Conservation (phyloP, 129 eudicot species). For the Oenanthe sinensis region DNA sequence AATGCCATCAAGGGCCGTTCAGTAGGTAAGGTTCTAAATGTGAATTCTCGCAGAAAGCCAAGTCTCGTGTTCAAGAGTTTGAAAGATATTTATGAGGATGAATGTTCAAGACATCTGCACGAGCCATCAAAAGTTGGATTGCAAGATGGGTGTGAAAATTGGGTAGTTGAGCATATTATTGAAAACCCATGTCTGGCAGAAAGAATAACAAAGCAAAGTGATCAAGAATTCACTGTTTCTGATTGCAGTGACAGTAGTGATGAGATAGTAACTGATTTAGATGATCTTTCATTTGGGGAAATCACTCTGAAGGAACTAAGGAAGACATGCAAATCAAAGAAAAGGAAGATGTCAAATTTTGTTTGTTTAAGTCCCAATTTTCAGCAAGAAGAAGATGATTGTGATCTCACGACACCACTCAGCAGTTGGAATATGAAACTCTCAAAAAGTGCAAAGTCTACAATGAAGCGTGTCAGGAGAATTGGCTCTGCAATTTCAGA, state of each 20-base stretch:
- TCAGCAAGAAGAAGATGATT: constrained; percentile 34
- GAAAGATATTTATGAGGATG: constrained; percentile 26
- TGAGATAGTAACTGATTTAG: constrained; percentile 16
- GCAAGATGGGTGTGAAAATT: constrained; percentile 6
- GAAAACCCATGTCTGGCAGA: constrained; percentile 27
- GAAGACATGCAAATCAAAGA: constrained; percentile 37
- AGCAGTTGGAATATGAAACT: constrained; percentile 36
- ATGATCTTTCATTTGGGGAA: constrained; percentile 23
- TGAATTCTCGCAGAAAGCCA: constrained; percentile 40
- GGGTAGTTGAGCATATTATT: background rate
- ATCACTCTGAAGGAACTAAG: constrained; percentile 51
- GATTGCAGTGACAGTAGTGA: constrained; percentile 9
- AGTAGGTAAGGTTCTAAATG: constrained; percentile 31
- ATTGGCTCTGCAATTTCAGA: constrained; percentile 14
- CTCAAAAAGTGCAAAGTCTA: constrained; percentile 29
- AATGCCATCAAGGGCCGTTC: constrained; percentile 26
- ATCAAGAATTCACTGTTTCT: background rate
- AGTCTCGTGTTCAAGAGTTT: constrained; percentile 35
- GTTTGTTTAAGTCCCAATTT: constrained; percentile 13
- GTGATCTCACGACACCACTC: constrained; percentile 57
- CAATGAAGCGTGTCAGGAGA: constrained; percentile 20
- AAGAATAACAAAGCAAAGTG: constrained; percentile 26
- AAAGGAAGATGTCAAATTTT: constrained; percentile 36
- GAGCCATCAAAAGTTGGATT: background rate
- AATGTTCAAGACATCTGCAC: constrained; percentile 15